Base-by-base conservation (phyloP, 2,329 filamentous ascomycete species). In the Hypoxylon sp. region DNA sequence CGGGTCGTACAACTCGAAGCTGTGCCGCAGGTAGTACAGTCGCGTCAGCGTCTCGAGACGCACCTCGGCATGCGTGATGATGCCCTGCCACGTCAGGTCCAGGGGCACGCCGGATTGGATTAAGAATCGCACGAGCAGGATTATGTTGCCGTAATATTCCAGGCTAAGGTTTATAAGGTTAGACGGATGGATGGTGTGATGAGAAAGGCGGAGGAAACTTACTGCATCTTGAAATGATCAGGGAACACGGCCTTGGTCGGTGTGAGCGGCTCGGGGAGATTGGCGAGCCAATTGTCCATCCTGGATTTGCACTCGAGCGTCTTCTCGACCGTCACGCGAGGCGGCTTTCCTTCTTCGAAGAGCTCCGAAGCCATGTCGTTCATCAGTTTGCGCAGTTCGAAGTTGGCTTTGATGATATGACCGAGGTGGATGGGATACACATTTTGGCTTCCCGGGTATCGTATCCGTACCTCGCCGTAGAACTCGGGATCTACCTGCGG, bases 11-110 rank as follows among this genome's bases (percentile, higher is more conserved):
- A 31, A 51, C 27, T 73, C 70, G 27, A 67, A 71, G 6, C 69
- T 67, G 47, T 72, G 68, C 3, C 68, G 65, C 2, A 71, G 63
- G 51, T 68, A 71, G 50, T 71, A 71, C 1, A 72, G 59, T 1
- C 69, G 67, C 2, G 67, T 20, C 4, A 70, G 37, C 2, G 69
- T 72, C 49, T 71, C 68, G 8, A 69, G 57, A 19, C 64, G 57
- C 13, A 60, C 57, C n/a, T 57, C 53, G 3, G 67, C 62, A 1
- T 63, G 54, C 9, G 25, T 27, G 5, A 73, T 58, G 1, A 67
- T 55, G 11, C 52, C 51, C 7, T 52, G 44, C 1, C 57, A 51
- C 40, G 53, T 49, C 2, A 50, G 15, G 29, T 53, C 35, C 2
- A 55, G 13, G 3, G 41, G 29, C 2, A 16, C 16, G 6, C 47